Base-by-base conservation (phyloP, 129 eudicot species). In the Artemisia argyi region DNA sequence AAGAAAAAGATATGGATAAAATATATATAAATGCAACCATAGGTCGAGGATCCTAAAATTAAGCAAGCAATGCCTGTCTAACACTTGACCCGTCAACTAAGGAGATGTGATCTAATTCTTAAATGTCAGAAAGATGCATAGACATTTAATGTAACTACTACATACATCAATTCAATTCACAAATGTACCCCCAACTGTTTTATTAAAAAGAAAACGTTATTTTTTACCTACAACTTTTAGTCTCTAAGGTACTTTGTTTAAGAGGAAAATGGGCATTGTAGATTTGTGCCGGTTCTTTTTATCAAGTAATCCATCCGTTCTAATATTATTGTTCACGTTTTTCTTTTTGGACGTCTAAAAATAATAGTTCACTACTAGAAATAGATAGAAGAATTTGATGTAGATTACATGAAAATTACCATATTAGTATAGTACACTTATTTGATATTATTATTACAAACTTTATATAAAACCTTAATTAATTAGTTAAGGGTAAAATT, bases 51-150 rank as follows among this genome's bases (percentile, higher is more conserved):
- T 78, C 82, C 82, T 28, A 46, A 78, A 78, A 71, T 63, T 60
- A 72, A 78, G 82, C 68, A 71, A 71, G 11, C 77, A 44, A 51
- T 71, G 77, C 30, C 54, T 78, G 82, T 72, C 73, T 58, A 71
- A 55, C 73, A 78, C 82, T 78, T 78, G 82, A 78, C 82, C 82
- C 78, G 67, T 59, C 73, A 71, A 78, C 72, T 64, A 64, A 24
- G 82, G 82, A 78, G 82, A 78, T 78, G 82, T 54, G 77, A 78
- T 78, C 82, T 46, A 26, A 69, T 60, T 77, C 65, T 69, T 66
- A 73, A 48, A 39, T 39, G 46, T 39, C 11, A 39, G 46, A 39
- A 39, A 39, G 17, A 6, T 65, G 50, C 58, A 75, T 66, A 39
- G 2, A 63, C 72, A 78, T 71, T 78, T 11, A 69, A 69, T 77